phyloP scores from a whole-genome alignment of 1,284 basidiomycete genomes.

The Ceratobasidium sp. region DNA sequence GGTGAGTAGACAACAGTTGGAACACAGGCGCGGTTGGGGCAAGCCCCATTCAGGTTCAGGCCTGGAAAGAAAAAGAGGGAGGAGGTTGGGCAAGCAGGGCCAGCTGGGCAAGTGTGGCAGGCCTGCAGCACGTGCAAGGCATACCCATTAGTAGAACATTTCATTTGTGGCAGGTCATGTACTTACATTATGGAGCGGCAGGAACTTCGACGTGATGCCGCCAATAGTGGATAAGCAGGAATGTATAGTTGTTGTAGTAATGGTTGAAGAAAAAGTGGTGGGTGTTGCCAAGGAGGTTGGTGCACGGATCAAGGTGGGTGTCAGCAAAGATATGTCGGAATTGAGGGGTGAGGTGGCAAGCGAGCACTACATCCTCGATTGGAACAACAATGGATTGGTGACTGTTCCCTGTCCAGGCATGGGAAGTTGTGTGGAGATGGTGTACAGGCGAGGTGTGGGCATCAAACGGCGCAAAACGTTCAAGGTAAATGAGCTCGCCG shows the following conservation, averaged over 20 bases:
- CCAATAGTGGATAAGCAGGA: not conserved
- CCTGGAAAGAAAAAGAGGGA: too few species aligned
- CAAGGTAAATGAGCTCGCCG: not conserved
- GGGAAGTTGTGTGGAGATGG: not conserved
- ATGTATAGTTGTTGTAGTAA: slow-evolving; percentile 1
- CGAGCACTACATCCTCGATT: not conserved
- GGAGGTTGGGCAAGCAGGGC: too few species aligned
- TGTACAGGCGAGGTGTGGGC: not conserved
- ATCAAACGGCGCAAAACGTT: not conserved
- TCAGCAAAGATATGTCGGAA: not conserved
- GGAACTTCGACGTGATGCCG: not conserved
- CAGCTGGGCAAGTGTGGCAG: too few species aligned
- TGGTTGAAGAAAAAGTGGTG: slow-evolving; percentile 8
- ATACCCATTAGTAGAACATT: too few species aligned
- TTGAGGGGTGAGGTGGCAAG: not conserved
- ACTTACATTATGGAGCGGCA: not conserved
- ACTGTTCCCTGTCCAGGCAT: not conserved
- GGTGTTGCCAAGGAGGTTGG: not conserved
- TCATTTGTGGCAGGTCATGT: too few species aligned
- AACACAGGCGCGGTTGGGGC: too few species aligned
- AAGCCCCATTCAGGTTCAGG: too few species aligned
- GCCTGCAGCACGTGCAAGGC: too few species aligned
- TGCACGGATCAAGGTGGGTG: not conserved
- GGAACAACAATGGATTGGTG: not conserved
- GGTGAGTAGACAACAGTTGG: too few species aligned